These are phyloP conservation scores for Globisporangium parvum DNA, from an alignment of 352 stramenopile species.

Conservation along the genomic window DNA sequence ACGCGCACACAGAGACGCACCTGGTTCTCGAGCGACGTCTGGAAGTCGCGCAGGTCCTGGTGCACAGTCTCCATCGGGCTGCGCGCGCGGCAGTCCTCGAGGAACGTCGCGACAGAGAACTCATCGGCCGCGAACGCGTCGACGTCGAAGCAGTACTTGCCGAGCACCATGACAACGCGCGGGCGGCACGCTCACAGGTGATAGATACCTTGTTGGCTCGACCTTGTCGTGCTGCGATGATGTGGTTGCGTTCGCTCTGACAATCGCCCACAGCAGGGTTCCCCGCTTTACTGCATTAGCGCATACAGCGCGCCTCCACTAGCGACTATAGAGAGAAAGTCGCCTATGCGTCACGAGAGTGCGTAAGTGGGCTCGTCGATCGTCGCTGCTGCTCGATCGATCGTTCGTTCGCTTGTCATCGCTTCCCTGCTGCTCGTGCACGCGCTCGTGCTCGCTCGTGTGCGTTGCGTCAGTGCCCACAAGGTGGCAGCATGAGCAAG, in stretches of 20 bases:
- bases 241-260: no score
- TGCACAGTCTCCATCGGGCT: slow-evolving; percentile 83
- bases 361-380: no score
- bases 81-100: slow-evolving; percentile 68
- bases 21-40: slow-evolving; percentile 84
- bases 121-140: slow-evolving; percentile 68
- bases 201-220: not conserved
- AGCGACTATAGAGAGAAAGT: no score
- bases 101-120: slow-evolving; percentile 62
- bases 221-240: no score
- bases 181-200: not conserved
- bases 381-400: no score
- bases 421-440: not conserved
- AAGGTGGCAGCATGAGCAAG: not conserved
- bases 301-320: no score
- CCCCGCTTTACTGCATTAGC: no score
- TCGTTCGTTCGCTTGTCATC: not conserved
- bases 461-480: not conserved
- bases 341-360: no score
- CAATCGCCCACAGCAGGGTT: no score
- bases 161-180: slow-evolving; percentile 22
- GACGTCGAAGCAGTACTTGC: slow-evolving; percentile 81
- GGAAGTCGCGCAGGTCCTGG: slow-evolving; percentile 78
- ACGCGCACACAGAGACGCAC: slow-evolving; percentile 11
- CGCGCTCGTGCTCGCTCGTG: not conserved